phyloP scores from a whole-genome alignment of 371 early-diverging fungal species.

The Mucor racemosus region DNA sequence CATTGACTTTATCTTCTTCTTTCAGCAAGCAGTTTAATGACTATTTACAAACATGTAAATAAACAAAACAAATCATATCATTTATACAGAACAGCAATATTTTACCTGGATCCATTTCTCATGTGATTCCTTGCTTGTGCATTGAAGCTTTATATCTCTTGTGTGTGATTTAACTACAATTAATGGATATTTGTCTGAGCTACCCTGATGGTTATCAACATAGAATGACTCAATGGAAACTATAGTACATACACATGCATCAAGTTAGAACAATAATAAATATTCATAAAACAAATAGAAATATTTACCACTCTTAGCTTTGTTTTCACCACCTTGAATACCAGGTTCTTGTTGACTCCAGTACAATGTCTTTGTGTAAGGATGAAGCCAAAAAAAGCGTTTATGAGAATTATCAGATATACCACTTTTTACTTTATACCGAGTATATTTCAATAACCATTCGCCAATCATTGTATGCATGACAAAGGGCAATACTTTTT shows the following conservation, averaged over 20 bases:
- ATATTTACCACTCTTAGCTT: conserved; percentile 54
- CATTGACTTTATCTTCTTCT: conserved; percentile 2
- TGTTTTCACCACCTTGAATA: conserved; percentile 45
- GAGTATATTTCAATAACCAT: conserved; percentile 74
- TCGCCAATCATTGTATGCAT: conserved; percentile 84
- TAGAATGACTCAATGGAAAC: conserved; percentile 53
- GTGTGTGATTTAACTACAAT: conserved; percentile 59
- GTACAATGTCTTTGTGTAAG: conserved; percentile 78
- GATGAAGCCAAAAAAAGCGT: conserved; percentile 84
- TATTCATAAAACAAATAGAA: not conserved
- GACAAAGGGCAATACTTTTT: conserved; percentile 27
- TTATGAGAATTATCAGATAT: conserved; percentile 67
- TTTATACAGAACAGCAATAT: not conserved
- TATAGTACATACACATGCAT: conserved; percentile 1
- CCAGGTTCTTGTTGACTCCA: conserved; percentile 77
- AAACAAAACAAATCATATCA: not conserved
- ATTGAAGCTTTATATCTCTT: conserved; percentile 67
- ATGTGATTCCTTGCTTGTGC: conserved; percentile 60
- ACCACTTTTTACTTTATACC: conserved; percentile 53
- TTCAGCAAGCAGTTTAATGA: conserved; percentile 22
- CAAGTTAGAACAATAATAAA: not conserved
- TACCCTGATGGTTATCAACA: conserved; percentile 35
- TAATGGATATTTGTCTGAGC: conserved; percentile 48
- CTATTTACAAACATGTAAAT: conserved; percentile 5
- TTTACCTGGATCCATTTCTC: conserved; percentile 57